phyloP scores from a whole-genome alignment of 345 rosid genomes.

The Moricandia moricandioides region DNA sequence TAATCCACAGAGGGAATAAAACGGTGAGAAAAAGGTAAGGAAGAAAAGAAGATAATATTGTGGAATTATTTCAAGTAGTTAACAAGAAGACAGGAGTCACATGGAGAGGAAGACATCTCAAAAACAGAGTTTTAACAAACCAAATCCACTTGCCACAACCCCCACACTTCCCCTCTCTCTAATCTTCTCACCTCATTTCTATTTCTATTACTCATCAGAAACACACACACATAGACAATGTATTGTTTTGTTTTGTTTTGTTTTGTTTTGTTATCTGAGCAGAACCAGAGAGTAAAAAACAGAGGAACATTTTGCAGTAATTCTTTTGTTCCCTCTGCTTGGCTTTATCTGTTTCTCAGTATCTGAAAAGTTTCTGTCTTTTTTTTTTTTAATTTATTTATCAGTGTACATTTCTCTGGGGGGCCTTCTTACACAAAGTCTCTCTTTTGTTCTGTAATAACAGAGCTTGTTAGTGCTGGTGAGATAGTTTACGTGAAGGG shows the following conservation, averaged over 20 bases:
- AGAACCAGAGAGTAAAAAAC: slow-evolving; percentile 16
- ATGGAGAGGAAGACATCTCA: slow-evolving; percentile 53
- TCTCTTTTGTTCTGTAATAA: slow-evolving; percentile 22
- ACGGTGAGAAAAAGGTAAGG: neutral
- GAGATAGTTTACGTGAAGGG: slow-evolving; percentile 13
- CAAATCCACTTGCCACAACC: slow-evolving; percentile 64
- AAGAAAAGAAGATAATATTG: slow-evolving; percentile 14
- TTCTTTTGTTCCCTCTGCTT: slow-evolving; percentile 24
- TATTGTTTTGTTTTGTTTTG: slow-evolving; percentile 27
- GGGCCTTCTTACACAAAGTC: slow-evolving; percentile 15
- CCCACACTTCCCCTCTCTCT: neutral
- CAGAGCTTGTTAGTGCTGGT: neutral
- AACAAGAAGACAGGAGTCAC: slow-evolving; percentile 47
- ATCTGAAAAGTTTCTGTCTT: slow-evolving; percentile 19
- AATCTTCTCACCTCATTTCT: slow-evolving; percentile 13
- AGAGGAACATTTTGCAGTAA: slow-evolving; percentile 28
- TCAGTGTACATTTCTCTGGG: slow-evolving; percentile 20
- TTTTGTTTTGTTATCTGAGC: slow-evolving; percentile 27
- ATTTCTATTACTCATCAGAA: slow-evolving; percentile 2
- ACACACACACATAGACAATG: neutral
- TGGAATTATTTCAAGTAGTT: neutral
- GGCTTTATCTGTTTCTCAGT: slow-evolving; percentile 9
- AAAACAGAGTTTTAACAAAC: slow-evolving; percentile 16
- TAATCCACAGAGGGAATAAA: neutral
- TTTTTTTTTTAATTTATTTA: neutral